Conservation (phyloP, 768 basidiomycete genomes). For the Agaricus subrufescens region DNA sequence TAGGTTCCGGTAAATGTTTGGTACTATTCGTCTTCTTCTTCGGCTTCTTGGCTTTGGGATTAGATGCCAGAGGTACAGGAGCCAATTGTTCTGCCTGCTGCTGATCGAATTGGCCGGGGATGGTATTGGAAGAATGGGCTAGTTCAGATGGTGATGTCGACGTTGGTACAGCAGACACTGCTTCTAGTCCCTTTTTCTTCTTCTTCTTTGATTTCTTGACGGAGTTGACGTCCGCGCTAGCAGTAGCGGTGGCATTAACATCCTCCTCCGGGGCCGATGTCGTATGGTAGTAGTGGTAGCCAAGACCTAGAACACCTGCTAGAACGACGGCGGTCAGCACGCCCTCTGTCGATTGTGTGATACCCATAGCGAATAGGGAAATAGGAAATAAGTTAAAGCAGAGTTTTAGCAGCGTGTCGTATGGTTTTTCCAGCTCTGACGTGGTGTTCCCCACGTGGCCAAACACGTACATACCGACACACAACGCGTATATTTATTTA, state of each 20-base stretch:
- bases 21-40: conserved; percentile 8
- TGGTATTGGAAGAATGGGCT: conserved; percentile 4
- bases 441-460: conserved; percentile 8
- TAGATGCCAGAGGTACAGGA: background rate
- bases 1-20: too few species aligned
- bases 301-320: conserved; percentile 35
- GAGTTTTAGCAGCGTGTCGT: background rate
- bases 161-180: background rate
- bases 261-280: background rate
- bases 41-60: conserved; percentile 8
- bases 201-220: conserved; percentile 37
- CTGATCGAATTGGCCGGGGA: conserved; percentile 9
- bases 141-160: conserved; percentile 6
- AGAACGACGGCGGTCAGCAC: conserved; percentile 33
- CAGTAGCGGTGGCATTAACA: background rate
- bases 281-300: conserved; percentile 26
- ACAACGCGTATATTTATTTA: conserved; percentile 3
- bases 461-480: conserved; percentile 6
- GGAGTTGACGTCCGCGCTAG: conserved; percentile 7
- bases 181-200: conserved; percentile 34
- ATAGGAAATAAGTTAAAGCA: background rate
- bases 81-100: too few species aligned
- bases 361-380: conserved; percentile 30
- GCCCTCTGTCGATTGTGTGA: conserved; percentile 35
- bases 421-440: background rate